These are phyloP conservation scores for Coemansia sp. DNA, from an alignment of 371 early-diverging fungal species.

Conservation along the genomic window DNA sequence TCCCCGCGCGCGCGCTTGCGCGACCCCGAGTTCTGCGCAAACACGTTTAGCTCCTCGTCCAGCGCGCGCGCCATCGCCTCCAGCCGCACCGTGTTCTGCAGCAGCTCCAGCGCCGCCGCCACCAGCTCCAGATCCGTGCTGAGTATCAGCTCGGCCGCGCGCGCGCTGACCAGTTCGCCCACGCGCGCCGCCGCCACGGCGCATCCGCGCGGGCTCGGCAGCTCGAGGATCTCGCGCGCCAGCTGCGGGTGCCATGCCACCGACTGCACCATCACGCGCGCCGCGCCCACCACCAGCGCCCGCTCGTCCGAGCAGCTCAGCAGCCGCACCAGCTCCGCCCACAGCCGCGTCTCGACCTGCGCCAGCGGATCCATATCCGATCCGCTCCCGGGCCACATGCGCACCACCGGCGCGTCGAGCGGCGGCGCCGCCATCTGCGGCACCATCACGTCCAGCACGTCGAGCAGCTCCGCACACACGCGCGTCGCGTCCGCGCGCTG, in stretches of 20 bases:
- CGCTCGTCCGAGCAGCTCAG: slow-evolving; percentile 34
- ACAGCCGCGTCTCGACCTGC: slow-evolving; percentile 47
- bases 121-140: slow-evolving; percentile 40
- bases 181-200: slow-evolving; percentile 17
- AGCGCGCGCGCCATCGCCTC: slow-evolving; percentile 43
- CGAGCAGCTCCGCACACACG: slow-evolving; percentile 33
- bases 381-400: slow-evolving; percentile 9
- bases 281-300: slow-evolving; percentile 34
- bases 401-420: slow-evolving; percentile 18
- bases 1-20: slow-evolving; percentile 1
- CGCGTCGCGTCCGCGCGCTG: background rate
- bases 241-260: slow-evolving; percentile 49
- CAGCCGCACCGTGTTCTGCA: slow-evolving; percentile 43
- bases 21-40: too few relatives aligned
- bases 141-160: slow-evolving; percentile 37
- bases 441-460: slow-evolving; percentile 35
- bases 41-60: slow-evolving; percentile 25
- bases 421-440: slow-evolving; percentile 30
- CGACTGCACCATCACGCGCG: slow-evolving; percentile 41
- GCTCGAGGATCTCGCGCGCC: slow-evolving; percentile 41
- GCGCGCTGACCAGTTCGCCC: slow-evolving; percentile 14
- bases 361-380: slow-evolving; percentile 35
- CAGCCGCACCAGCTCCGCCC: slow-evolving; percentile 45
- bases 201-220: slow-evolving; percentile 21
- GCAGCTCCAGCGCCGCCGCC: slow-evolving; percentile 37